Evolutionary conservation across 2,329 filamentous ascomycete species (phyloP), one percentile per base, ranked within the genome.

Genomic region (Aspergillus sp.): DNA sequence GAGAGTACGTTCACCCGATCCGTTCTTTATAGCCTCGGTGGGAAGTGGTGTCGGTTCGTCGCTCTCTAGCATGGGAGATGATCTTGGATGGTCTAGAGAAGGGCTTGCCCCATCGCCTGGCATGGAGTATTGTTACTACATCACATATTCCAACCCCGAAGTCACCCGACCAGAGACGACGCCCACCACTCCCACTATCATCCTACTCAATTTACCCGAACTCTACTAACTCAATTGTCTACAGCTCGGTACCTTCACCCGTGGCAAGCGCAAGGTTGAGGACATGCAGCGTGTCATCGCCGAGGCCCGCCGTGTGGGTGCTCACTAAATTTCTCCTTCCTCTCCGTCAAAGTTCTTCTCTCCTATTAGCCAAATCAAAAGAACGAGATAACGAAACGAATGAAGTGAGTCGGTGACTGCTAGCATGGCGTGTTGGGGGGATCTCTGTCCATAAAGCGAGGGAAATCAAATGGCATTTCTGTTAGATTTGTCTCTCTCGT

Each of bases 201-300:
- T 7, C 26, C 38, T 11, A 8, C 10, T 6, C 4, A 16, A 10
- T 41, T 13, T 24, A 50, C 9, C 13, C 14, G 16, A 38, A n/a
- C 35, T 38, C 35, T 16, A 47, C 61, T 65, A 59, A 66, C 60
- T 44, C 57, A 20, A 22, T 22, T 22, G 22, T 52, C 53, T 61
- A 47, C 62, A 94, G 88, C 92, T 99, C 83, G 94, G 94, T 77
- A 97, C 94, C 70, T 97, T 97, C 80, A 89, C 90, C 74, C 93
- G 94, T 79, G 93, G 93, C 74, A 99, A 99, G 93, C 87, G 85
- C 77, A 99, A 99, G 93, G 94, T 99, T 68, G 94, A 99, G 77
- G 93, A 97, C 83, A 90, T 99, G 82, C 90, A 91, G 82, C 86
- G 90, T 73, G 89, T 99, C 79, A 99, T 99, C 76, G 90, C 93